Evolutionary conservation across 768 basidiomycete species (phyloP).

Genomic region (Suillus subluteus): DNA sequence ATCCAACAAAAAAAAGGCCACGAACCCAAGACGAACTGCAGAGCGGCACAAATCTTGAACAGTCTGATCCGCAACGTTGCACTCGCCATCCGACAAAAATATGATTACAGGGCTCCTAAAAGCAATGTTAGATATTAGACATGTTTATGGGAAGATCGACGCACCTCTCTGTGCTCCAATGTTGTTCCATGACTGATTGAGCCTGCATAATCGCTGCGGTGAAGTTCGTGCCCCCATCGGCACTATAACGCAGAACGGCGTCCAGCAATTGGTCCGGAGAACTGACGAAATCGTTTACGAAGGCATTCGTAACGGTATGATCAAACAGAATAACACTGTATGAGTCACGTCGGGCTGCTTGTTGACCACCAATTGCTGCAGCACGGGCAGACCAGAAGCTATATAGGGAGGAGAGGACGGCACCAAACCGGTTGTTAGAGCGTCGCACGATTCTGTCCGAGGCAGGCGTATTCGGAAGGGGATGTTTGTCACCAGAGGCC

Average conservation of each 20-base stretch:
- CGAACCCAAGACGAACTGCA: constrained; percentile 49
- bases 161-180: constrained; percentile 58
- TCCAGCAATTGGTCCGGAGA: constrained; percentile 48
- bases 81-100: constrained; percentile 61
- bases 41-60: constrained; percentile 46
- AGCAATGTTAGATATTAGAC: background rate
- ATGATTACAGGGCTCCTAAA: constrained; percentile 49
- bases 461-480: constrained; percentile 47
- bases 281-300: constrained; percentile 51
- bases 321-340: constrained; percentile 60
- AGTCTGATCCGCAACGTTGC: constrained; percentile 37
- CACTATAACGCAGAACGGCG: constrained; percentile 34
- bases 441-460: constrained; percentile 39
- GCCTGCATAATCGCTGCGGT: constrained; percentile 41
- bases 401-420: constrained; percentile 58
- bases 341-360: constrained; percentile 47
- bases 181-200: constrained; percentile 41
- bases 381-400: constrained; percentile 60
- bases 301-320: constrained; percentile 16
- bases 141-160: background rate
- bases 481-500: constrained; percentile 42
- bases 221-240: constrained; percentile 48
- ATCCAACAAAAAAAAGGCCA: too few species aligned
- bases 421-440: constrained; percentile 56
- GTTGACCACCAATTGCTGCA: constrained; percentile 34